Evolutionary conservation across 805 yeast species (phyloP).

Genomic region (Zygosaccharomyces pseudorouxii): DNA sequence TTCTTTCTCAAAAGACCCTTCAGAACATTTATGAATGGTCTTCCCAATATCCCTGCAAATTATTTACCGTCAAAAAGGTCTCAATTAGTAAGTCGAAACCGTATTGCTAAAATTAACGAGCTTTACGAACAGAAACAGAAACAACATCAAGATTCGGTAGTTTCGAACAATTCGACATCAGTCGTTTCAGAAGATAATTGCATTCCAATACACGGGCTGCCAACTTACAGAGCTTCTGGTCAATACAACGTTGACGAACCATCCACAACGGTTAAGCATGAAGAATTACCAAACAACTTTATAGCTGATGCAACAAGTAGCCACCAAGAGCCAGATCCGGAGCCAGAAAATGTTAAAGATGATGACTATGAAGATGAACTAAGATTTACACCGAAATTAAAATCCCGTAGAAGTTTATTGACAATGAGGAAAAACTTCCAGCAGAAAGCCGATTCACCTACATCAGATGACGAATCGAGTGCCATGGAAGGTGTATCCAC

Average conservation of each 20-base stretch:
- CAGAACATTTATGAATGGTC: slow-evolving; percentile 15
- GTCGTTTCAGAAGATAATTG: slow-evolving; percentile 16
- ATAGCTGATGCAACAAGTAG: neutral
- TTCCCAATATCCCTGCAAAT: slow-evolving; percentile 12
- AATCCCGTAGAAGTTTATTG: slow-evolving; percentile 21
- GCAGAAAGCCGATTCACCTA: slow-evolving; percentile 1
- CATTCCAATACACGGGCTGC: slow-evolving; percentile 9
- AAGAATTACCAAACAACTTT: slow-evolving; percentile 10
- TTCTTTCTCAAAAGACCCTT: neutral
- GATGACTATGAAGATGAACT: slow-evolving; percentile 33
- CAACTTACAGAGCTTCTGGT: slow-evolving; percentile 3
- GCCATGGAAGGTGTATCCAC: neutral
- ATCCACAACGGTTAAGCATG: slow-evolving; percentile 13
- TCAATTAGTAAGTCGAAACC: slow-evolving; percentile 21
- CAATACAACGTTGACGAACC: slow-evolving; percentile 6
- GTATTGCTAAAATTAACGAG: slow-evolving; percentile 25
- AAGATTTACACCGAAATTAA: slow-evolving; percentile 25
- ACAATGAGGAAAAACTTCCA: slow-evolving; percentile 6
- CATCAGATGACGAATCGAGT: neutral
- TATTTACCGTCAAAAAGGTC: slow-evolving; percentile 19
- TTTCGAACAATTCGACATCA: slow-evolving; percentile 22
- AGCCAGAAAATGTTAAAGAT: slow-evolving; percentile 7
- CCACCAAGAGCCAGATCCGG: neutral
- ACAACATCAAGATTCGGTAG: slow-evolving; percentile 21
- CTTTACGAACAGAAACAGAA: slow-evolving; percentile 18